phyloP scores from a whole-genome alignment of 805 yeast species.

The Kodamaea hsintzibuensis region DNA sequence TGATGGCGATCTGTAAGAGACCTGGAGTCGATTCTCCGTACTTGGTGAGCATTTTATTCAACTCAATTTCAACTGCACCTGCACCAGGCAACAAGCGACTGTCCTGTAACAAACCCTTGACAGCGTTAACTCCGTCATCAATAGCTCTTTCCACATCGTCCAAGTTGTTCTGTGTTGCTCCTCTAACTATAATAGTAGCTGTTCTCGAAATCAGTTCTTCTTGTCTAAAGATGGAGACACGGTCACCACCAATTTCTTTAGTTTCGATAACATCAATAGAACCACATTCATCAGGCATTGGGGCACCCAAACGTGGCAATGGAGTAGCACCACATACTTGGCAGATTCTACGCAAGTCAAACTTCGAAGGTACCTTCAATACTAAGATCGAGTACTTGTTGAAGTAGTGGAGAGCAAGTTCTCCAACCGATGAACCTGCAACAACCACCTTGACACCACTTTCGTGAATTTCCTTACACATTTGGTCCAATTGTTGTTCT shows the following conservation, averaged over 20 bases:
- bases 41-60: conserved; percentile 73
- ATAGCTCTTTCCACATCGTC: conserved; percentile 97
- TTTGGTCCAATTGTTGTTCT: conserved; percentile 86
- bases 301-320: conserved; percentile 89
- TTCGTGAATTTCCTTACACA: conserved; percentile 78
- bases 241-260: conserved; percentile 94
- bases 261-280: conserved; percentile 84
- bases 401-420: conserved; percentile 87
- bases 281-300: conserved; percentile 94
- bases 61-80: conserved; percentile 90
- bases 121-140: conserved; percentile 92
- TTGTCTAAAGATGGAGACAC: conserved; percentile 93
- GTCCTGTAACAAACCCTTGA: conserved; percentile 87
- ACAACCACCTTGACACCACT: conserved; percentile 85
- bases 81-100: conserved; percentile 87
- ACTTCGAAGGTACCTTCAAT: conserved; percentile 88
- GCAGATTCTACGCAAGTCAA: conserved; percentile 89
- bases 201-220: conserved; percentile 63
- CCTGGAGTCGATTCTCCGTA: conserved; percentile 96
- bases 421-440: conserved; percentile 95
- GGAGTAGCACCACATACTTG: conserved; percentile 98
- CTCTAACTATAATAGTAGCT: conserved; percentile 90
- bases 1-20: conserved; percentile 86
- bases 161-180: conserved; percentile 91
- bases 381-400: conserved; percentile 84